phyloP scores from a whole-genome alignment of 495 filamentous ascomycete genomes.

The Penicillium taxi region DNA sequence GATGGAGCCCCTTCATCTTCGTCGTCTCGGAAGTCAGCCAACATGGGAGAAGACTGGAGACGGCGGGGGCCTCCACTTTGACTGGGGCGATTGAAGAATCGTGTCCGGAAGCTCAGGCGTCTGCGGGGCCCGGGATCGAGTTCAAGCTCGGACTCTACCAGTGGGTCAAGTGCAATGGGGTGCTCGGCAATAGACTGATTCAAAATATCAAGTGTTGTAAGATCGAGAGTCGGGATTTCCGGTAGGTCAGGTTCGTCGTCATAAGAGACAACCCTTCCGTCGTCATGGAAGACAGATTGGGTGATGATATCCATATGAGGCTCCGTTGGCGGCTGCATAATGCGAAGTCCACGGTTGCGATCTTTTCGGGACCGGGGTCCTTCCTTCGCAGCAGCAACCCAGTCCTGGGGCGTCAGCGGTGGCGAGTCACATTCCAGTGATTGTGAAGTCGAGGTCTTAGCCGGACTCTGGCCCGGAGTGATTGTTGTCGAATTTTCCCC shows the following conservation, averaged over 20 bases:
- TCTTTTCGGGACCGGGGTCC: slow-evolving; percentile 17
- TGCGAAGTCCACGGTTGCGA: slow-evolving; percentile 2
- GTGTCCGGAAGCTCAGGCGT: slow-evolving; percentile 30
- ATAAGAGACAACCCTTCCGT: slow-evolving; percentile 23
- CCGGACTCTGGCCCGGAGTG: slow-evolving; percentile 15
- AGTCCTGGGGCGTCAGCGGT: slow-evolving; percentile 36
- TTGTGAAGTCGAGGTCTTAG: slow-evolving; percentile 8
- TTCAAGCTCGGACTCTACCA: slow-evolving; percentile 14
- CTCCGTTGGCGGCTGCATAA: slow-evolving; percentile 8
- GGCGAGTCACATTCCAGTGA: slow-evolving; percentile 15
- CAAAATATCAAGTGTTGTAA: slow-evolving; percentile 15
- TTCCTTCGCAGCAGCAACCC: slow-evolving; percentile 35
- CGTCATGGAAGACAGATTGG: slow-evolving; percentile 17
- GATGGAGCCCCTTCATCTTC: slow-evolving; percentile 32
- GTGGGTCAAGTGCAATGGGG: slow-evolving; percentile 7
- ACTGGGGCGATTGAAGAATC: slow-evolving; percentile 29
- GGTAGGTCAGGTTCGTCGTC: slow-evolving; percentile 22
- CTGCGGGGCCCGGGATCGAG: slow-evolving; percentile 23
- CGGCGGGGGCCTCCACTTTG: slow-evolving; percentile 12
- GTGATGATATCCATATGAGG: slow-evolving; percentile 9
- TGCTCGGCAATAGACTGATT: slow-evolving; percentile 8
- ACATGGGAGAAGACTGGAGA: slow-evolving; percentile 21
- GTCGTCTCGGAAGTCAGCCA: slow-evolving; percentile 15
- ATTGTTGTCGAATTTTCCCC: slow-evolving; percentile 18
- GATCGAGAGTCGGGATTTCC: slow-evolving; percentile 27